Evolutionary conservation across 2,329 filamentous ascomycete genomes (phyloP), one percentile per base, ranked within the genome.

Genomic region (Penicillium sp.): DNA sequence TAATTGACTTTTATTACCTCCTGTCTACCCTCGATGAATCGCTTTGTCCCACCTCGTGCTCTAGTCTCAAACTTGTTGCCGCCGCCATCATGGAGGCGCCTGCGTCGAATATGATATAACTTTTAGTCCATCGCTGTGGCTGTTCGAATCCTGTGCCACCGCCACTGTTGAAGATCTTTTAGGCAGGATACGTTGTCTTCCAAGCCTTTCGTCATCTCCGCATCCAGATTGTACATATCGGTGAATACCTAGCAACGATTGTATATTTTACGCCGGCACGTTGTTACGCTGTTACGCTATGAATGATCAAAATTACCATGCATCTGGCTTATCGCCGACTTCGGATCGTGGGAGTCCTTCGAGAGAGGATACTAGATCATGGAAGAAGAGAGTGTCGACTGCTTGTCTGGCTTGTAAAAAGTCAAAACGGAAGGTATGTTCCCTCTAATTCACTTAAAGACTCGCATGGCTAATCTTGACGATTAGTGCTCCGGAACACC

Each of bases 401-500:
- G 73, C 73, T 10, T 76, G 73, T 63, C 47, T 75, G 51, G 70
- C 73, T 2, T 76, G 73, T 59, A 76, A 76, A 47, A 75, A 75
- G 56, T 75, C 73, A 2, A 76, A 76, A 56, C 68, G 73, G 4
- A 76, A 76, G 70, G 73, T 64, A 53, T 53, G 47, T 22, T 7
- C 19, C n/a, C 19, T 22, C 16, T 7, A 21, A 21, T 41, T 21
- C 13, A 14, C 11, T 11, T 14, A 5, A 2, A 31, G 19, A 16
- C 26, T 29, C 27, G 9, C 11, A 29, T 29, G 27, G 10, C 27
- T 29, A 29, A 29, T 29, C 11, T 14, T 37, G 16, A 27, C 44
- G 27, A 41, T 48, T 49, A 75, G 72, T 77, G 74, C 59, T 74
- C 74, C 16, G 73, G 74, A 13, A 62, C 63, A 8, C 57, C 70